Base-by-base conservation (phyloP, 164 flowering plant species). In the Sextonia rubra region DNA sequence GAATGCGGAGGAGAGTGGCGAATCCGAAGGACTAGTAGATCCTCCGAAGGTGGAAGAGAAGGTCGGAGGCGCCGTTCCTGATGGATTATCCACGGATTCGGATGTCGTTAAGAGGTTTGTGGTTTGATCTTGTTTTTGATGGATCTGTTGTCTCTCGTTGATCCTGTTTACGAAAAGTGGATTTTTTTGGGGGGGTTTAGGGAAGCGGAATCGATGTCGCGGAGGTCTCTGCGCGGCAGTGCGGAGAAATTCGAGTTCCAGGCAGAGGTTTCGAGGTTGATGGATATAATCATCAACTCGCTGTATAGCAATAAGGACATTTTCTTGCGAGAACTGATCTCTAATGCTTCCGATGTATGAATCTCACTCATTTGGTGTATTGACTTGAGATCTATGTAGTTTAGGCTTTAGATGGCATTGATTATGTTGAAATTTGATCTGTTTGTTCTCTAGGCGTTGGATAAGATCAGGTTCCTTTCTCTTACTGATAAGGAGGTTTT, bases 181-280 rank as follows among this genome's bases (percentile, higher is more conserved):
- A 8, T n/a, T 20, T 52, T 67, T 77, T 71, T 69, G 70, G n/a
- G n/a, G n/a, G n/a, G n/a, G 9, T 78, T 27, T 71, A 95, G 99
- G 83, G 99, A 95, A 79, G 78, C 97, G 67, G 99, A 95, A 71
- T 95, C 97, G 1, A 95, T 95, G 68, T 93, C 99, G 2, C 85
- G 77, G 82, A 90, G 74, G 69, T 74, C 90, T 12, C 86, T 95
- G 65, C 93, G 99, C 29, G 79, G 78, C 75, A 87, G 66, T 72
- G 99, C 92, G 73, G 93, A 95, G 94, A 93, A 91, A 81, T 95
- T 95, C 72, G 91, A 91, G 83, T 95, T 95, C 83, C 99, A 95
- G 80, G 99, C 99, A n/a, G 99, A 95, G 80, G 97, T 95, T 71
- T 93, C 98, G 65, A 83, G 98, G 84, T 93, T 95, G 73, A 93